A percentile compares a stretch with the other conserved stretches of the same genome.
Conservation (phyloP, 768 basidiomycete genomes). For the Lactarius hengduanensis region DNA sequence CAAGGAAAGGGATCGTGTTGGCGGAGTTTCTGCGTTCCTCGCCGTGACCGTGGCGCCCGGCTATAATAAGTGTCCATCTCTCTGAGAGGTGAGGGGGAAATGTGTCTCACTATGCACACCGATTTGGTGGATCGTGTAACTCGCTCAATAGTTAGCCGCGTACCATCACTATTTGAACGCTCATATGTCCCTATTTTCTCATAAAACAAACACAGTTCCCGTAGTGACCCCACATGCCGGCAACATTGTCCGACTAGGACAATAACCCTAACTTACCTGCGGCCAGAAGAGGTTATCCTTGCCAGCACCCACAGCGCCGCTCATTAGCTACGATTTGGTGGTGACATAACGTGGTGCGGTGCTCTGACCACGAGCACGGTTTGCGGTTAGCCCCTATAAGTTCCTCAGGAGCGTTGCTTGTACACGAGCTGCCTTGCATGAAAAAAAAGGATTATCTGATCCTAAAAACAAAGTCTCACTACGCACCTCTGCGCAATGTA, state of each 20-base stretch:
- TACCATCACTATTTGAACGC: background rate
- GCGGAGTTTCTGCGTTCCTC: conserved; percentile 8
- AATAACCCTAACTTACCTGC: conserved; percentile 1
- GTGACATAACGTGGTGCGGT: conserved; percentile 3
- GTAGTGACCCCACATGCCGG: background rate
- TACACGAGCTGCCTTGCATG: conserved; percentile 1
- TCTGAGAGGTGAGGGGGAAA: background rate
- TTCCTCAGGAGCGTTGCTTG: background rate
- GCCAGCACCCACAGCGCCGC: background rate
- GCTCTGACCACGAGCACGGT: background rate
- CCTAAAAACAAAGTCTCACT: background rate
- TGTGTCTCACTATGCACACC: conserved; percentile 1
- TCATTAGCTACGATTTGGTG: background rate
- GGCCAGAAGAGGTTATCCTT: background rate
- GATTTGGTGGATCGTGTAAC: background rate
- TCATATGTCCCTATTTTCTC: background rate
- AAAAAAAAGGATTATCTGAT: conserved; percentile 10
- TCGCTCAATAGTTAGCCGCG: background rate
- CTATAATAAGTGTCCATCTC: too few relatives aligned
- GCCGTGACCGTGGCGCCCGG: background rate
- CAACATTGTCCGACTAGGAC: background rate
- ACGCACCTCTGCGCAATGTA: background rate
- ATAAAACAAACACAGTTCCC: background rate
- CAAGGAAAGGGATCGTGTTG: conserved; percentile 13
- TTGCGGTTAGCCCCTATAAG: conserved; percentile 4